These are phyloP conservation scores for Boletus smithii DNA, from an alignment of 1,284 basidiomycete genomes.

Conservation along the genomic window DNA sequence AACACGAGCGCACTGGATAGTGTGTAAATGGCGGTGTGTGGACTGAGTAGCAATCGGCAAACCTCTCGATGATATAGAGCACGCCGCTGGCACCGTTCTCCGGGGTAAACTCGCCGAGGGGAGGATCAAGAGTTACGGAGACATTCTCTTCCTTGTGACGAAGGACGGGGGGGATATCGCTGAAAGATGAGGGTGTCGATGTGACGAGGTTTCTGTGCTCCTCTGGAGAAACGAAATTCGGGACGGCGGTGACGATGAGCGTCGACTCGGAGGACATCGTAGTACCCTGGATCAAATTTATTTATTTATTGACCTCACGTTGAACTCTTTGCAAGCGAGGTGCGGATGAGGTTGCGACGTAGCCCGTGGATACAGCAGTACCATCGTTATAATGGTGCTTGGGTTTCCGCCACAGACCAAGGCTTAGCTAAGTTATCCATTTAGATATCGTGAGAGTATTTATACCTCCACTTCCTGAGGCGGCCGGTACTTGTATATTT, in stretches of 20 bases:
- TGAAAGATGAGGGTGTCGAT: conserved; percentile 79
- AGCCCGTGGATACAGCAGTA: too few species aligned
- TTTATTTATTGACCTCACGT: too few species aligned
- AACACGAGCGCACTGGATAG: conserved; percentile 68
- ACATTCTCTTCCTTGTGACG: conserved; percentile 71
- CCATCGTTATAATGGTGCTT: too few species aligned
- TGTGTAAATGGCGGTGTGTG: conserved; percentile 27
- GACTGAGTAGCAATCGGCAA: conserved; percentile 13
- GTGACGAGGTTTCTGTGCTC: conserved; percentile 64
- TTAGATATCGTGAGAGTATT: too few species aligned
- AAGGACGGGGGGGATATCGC: conserved; percentile 76
- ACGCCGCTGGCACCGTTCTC: conserved; percentile 56
- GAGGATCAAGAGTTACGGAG: conserved; percentile 63
- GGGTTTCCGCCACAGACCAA: too few species aligned
- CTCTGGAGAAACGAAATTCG: conserved; percentile 61
- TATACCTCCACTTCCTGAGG: too few species aligned
- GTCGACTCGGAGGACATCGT: not conserved
- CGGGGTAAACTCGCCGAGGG: conserved; percentile 52
- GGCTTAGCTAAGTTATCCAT: too few species aligned
- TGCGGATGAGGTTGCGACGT: too few species aligned
- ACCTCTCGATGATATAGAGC: conserved; percentile 84
- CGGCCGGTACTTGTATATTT: too few species aligned
- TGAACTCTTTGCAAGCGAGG: too few species aligned
- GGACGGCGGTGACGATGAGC: conserved; percentile 44
- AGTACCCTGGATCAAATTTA: too few species aligned